Evolutionary conservation across 1,284 basidiomycete species (phyloP), one percentile per base, ranked within the genome.

Genomic region (Ceratobasidium theobromae): DNA sequence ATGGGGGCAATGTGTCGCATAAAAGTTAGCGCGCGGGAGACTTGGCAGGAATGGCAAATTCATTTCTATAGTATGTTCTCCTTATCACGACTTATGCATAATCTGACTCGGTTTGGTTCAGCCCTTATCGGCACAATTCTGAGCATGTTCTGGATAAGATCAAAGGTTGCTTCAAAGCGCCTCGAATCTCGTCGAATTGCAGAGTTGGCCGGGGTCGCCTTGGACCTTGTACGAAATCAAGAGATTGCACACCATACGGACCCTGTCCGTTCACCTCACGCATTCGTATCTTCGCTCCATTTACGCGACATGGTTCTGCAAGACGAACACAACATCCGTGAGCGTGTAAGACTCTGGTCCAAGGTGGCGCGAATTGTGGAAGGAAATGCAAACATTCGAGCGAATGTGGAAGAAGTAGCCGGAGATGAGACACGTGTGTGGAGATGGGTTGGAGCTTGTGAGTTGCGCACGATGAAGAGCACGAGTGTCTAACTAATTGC

Each of bases 331-430:
- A 88, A 88, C 25, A 82, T 90, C 14, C 74, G 82, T 5, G 78
- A 79, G 30, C 84, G 95, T 52, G 83, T 85, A 67, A 80, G 85
- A 35, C 73, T 98, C 33, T 99, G 97, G 97, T 81, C 84, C 52
- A 84, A 84, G 67, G 97, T 99, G 45, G 89, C 92, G 74, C 85
- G 82, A 53, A 79, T 95, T 49, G 93, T 99, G 1, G 96, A 99
- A 77, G 86, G 86, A 64, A 99, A 99, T 77, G 86, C 93, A 18
- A 99, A 99, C 76, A 92, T 99, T 18, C 85, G 93, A 65, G 87
- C 88, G 27, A 89, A 92, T 74, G 81, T 96, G 69, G 89, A 92
- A 75, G 95, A 98, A 77, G 84, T 92, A 51, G 81, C 83, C 69
- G 95, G 90, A n/a, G 89, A 92, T 74, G 90, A 92, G 77, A 81